Conservation (phyloP, 768 basidiomycete genomes). For the Auricularia sp. region DNA sequence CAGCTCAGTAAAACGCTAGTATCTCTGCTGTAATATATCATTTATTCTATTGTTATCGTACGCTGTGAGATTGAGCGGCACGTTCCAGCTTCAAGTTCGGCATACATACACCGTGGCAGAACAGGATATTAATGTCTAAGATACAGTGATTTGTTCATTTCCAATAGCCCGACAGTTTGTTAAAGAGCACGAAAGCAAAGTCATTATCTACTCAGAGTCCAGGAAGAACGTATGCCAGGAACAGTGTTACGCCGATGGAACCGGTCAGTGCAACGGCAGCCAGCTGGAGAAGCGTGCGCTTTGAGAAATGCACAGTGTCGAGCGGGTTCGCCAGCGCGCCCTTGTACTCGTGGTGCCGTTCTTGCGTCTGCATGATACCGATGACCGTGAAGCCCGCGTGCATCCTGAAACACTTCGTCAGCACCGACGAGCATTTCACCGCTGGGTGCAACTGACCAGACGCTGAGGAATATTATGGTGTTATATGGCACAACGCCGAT, state of each 20-base stretch:
- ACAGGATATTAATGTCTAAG: no score
- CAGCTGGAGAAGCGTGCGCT: background rate
- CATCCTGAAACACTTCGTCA: background rate
- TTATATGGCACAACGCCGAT: constrained; percentile 1
- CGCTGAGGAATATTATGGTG: background rate
- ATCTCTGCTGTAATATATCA: no score
- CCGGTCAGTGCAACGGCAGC: background rate
- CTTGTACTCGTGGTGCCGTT: background rate
- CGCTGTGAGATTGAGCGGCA: no score
- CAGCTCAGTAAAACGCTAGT: no score
- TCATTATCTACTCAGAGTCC: background rate
- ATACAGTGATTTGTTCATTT: no score
- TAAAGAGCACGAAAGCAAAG: no score
- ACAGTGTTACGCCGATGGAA: background rate
- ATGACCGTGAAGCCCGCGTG: background rate
- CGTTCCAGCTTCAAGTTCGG: no score
- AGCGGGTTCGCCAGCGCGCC: background rate
- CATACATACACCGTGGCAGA: no score
- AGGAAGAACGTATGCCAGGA: background rate
- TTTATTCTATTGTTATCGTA: no score
- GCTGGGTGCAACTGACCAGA: background rate
- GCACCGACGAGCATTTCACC: background rate
- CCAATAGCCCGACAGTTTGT: no score
- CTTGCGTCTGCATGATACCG: background rate
- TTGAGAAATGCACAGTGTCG: background rate